phyloP scores from a whole-genome alignment of 73 alveolate genomes.

The Paramecium sonneborni region DNA sequence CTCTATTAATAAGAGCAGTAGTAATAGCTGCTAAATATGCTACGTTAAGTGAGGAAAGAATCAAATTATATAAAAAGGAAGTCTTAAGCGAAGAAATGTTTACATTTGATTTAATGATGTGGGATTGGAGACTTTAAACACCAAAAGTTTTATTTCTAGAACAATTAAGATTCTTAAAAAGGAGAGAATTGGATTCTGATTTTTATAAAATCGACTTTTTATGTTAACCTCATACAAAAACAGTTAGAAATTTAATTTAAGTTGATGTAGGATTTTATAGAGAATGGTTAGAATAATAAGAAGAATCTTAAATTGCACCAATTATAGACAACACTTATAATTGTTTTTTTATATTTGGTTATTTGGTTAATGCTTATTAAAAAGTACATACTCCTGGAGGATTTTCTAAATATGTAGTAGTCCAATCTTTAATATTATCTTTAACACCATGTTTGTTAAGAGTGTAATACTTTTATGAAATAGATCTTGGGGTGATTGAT shows the following conservation, averaged over 20 bases:
- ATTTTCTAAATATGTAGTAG: not conserved
- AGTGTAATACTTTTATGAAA: not conserved
- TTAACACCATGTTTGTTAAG: constrained; percentile 14
- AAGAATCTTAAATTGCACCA: not conserved
- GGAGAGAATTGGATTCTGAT: not conserved
- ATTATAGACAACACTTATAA: not conserved
- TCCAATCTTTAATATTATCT: not conserved
- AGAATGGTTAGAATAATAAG: not conserved
- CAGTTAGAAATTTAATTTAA: not conserved
- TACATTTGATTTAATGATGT: constrained; percentile 29
- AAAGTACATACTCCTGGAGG: not conserved
- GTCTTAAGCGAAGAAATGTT: constrained; percentile 19
- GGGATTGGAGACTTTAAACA: constrained; percentile 44
- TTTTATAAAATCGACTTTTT: not conserved
- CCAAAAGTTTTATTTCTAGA: constrained; percentile 22
- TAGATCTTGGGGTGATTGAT: not conserved
- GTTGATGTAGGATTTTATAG: not conserved
- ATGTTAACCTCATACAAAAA: not conserved
- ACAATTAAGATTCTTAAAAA: not conserved
- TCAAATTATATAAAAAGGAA: not conserved
- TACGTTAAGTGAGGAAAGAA: not conserved
- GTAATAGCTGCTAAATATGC: constrained; percentile 55
- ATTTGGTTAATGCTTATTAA: not conserved
- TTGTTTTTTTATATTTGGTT: not conserved
- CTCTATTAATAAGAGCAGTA: constrained; percentile 51